Evolutionary conservation across 768 basidiomycete genomes (phyloP), one percentile per base, ranked within the genome.

Genomic region (Daedaleopsis sinensis): DNA sequence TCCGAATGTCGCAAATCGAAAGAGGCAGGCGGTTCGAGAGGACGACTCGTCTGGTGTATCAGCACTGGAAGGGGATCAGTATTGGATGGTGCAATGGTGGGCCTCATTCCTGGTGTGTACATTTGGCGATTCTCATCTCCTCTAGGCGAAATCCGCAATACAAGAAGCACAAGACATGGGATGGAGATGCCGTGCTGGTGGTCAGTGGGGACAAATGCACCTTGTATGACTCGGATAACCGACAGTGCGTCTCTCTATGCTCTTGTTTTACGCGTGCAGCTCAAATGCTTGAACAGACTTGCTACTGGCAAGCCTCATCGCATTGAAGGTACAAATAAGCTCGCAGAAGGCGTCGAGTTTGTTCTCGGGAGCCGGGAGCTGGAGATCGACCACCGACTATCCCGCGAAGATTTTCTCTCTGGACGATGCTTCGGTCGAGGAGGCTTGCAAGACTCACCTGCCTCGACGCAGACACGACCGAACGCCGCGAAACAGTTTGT

Each of bases 141-240:
- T 44, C 32, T 38, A 90, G 89, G 90, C 77, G 90, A 60, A 81
- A 77, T 48, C 87, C 81, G 47, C 90, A 93, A 72, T 77, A 79
- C 42, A 91, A 85, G 76, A 95, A 95, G 74, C 88, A 94, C 68
- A 93, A 94, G 72, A 93, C 90, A 0, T 96, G 94, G 94, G 93
- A 95, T 55, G 93, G 90, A 39, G 91, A 89, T 67, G 88, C 81
- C 39, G 79, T 89, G n/a, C 78, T 91, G 5, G 83, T 84, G 11
- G 76, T 85, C 18, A 79, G 68, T 59, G 74, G 72, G 48, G 55
- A 53, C 9, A 71, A 76, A 67, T 82, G 81, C 51, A 81, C 76
- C 4, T 72, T 91, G 27, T 84, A 84, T 60, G 85, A 89, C 65
- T 70, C 77, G 9, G 88, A 91, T 55, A 88, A 89, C 23, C 85